Conservation (phyloP, 129 eudicot species). For the Artemisia annua region DNA sequence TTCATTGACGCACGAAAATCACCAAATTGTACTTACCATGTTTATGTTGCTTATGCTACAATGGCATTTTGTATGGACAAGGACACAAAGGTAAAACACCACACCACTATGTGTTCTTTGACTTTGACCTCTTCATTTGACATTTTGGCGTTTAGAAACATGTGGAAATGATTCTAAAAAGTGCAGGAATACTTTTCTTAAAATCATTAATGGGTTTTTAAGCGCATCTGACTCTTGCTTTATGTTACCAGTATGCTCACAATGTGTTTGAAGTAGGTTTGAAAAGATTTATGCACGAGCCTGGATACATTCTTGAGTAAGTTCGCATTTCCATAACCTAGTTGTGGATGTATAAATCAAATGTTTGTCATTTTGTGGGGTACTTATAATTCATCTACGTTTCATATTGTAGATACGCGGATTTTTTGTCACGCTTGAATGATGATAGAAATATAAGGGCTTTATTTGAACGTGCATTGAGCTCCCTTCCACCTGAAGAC, state of each 20-base stretch:
- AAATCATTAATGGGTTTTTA: not conserved
- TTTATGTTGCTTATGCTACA: constrained; percentile 94
- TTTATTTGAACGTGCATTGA: constrained; percentile 93
- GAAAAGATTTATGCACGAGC: constrained; percentile 95
- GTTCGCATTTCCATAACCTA: constrained; percentile 28
- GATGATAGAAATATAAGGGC: constrained; percentile 98
- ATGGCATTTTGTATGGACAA: constrained; percentile 96
- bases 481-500: constrained; percentile 87
- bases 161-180: constrained; percentile 5
- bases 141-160: not conserved
- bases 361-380: not conserved
- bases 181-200: not conserved
- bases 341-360: not conserved
- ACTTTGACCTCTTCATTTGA: not conserved
- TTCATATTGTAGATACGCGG: constrained; percentile 77
- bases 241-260: constrained; percentile 70
- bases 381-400: constrained; percentile 7
- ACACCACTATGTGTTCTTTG: constrained; percentile 13
- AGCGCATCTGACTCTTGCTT: constrained; percentile 18
- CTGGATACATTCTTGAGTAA: constrained; percentile 97
- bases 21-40: constrained; percentile 92
- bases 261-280: constrained; percentile 92
- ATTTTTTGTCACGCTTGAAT: constrained; percentile 83
- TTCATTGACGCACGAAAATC: constrained; percentile 85
- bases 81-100: constrained; percentile 77